Evolutionary conservation across 331 rosid species (phyloP).

Genomic region (Quercus lobata): DNA sequence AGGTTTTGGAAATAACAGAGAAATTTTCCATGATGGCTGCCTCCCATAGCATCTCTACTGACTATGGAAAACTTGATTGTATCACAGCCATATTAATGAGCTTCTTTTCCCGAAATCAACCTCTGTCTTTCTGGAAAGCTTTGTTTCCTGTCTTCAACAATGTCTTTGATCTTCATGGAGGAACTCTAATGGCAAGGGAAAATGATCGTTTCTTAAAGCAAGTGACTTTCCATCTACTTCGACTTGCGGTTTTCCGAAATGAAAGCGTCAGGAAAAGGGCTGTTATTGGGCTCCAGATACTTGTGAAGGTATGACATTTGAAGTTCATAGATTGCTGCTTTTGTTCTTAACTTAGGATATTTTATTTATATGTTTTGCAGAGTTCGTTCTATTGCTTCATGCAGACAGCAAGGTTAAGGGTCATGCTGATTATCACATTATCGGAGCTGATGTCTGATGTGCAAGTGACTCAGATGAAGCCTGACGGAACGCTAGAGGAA

Average conservation of each 20-base stretch:
- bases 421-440: conserved; percentile 87
- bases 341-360: conserved; percentile 10
- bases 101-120: conserved; percentile 87
- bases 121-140: conserved; percentile 55
- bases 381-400: conserved; percentile 83
- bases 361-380: conserved; percentile 48
- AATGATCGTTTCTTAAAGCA: conserved; percentile 98
- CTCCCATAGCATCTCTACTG: conserved; percentile 82
- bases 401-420: conserved; percentile 97
- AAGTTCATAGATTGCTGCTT: conserved; percentile 6
- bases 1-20: conserved; percentile 84
- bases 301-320: conserved; percentile 71
- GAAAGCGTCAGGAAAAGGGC: conserved; percentile 92
- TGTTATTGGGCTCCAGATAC: conserved; percentile 89
- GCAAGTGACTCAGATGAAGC: conserved; percentile 98
- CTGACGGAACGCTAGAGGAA: conserved; percentile 95
- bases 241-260: conserved; percentile 90
- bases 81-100: conserved; percentile 85
- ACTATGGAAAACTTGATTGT: conserved; percentile 92
- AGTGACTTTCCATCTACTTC: conserved; percentile 94
- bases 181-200: conserved; percentile 91
- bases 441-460: conserved; percentile 99
- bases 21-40: conserved; percentile 81
- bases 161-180: conserved; percentile 84
- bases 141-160: conserved; percentile 78